Base-by-base conservation (phyloP, 352 stramenopile species). In the Pythium guiyangense region DNA sequence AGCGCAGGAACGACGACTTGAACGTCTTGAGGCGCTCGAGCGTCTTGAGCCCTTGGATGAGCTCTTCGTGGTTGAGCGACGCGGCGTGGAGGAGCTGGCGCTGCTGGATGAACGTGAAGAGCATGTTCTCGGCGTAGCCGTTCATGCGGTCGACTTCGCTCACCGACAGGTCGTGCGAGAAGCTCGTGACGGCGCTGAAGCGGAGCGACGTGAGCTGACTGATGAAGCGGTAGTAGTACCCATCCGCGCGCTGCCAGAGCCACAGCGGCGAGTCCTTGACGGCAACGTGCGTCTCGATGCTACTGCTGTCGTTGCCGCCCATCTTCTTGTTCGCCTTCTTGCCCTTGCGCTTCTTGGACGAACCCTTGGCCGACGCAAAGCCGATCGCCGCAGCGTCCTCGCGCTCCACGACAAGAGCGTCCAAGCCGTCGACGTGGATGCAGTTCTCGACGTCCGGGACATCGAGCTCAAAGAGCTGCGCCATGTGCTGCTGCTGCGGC, bases 41-140 rank as follows among this genome's bases (percentile, higher is more conserved):
- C 18, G 59, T 71, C n/a, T 72, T 59, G 34, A 96, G 51, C 31
- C 70, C 67, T 14, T 72, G 56, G 8, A 89, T 67, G 47, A 96
- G 66, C 20, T 79, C 70, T 60, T 94, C 80, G 54, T 96, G 86
- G 48, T 77, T 90, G 0, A 83, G 60, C 12, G 81, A 83, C 3
- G 83, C 70, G 6, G 73, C 71, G 20, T 90, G 74, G 3, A 97
- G 73, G 3, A 91, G 64, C 20, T 89, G 79, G 27, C 92, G 85
- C 46, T 97, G 88, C 63, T 97, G 87, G 27, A 98, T 62, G 62
- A 96, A 85, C 37, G 76, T 73, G 52, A 90, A 72, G 0, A 96
- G 67, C 73, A 98, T 90, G 62, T 97, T 96, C 54, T 97, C 90
- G 0, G 88, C 79, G 53, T 96, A 93, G 8, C 86, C 86, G 58